Evolutionary conservation across 2,329 filamentous ascomycete species (phyloP).

Genomic region (Exophiala spinifera): DNA sequence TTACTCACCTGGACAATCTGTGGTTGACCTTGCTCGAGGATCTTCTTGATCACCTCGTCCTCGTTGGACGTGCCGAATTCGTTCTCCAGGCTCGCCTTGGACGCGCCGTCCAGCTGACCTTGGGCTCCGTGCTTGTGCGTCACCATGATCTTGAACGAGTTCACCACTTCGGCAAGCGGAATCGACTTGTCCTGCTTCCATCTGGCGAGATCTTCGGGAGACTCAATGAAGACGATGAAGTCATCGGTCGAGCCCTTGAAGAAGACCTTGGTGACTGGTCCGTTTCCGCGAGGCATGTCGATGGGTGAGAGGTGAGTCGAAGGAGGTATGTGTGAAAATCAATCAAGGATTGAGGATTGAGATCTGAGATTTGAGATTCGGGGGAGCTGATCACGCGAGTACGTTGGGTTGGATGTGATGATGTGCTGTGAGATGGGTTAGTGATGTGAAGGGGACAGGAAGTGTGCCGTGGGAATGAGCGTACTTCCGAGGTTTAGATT

Average conservation of each 20-base stretch:
- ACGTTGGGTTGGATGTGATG: neutral
- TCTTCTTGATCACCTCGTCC: constrained; percentile 77
- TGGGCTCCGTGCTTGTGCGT: constrained; percentile 87
- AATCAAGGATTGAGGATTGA: too few species aligned
- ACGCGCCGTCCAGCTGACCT: constrained; percentile 72
- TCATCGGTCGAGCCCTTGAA: constrained; percentile 73
- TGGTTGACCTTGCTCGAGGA: constrained; percentile 70
- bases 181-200: constrained; percentile 75
- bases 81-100: constrained; percentile 70
- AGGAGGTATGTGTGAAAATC: too few species aligned
- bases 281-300: constrained; percentile 69
- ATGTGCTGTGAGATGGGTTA: neutral
- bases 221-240: constrained; percentile 66
- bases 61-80: constrained; percentile 82
- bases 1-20: constrained; percentile 63
- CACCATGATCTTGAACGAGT: constrained; percentile 82
- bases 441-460: neutral
- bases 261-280: constrained; percentile 72
- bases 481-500: too few species aligned
- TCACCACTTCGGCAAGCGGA: constrained; percentile 80
- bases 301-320: neutral
- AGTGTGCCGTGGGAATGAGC: neutral
- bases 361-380: too few species aligned
- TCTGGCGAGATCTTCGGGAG: constrained; percentile 63
- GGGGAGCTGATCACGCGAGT: constrained; percentile 9